These are phyloP conservation scores for Backusella circina DNA, from an alignment of 192 early-diverging fungal species.

Conservation along the genomic window DNA sequence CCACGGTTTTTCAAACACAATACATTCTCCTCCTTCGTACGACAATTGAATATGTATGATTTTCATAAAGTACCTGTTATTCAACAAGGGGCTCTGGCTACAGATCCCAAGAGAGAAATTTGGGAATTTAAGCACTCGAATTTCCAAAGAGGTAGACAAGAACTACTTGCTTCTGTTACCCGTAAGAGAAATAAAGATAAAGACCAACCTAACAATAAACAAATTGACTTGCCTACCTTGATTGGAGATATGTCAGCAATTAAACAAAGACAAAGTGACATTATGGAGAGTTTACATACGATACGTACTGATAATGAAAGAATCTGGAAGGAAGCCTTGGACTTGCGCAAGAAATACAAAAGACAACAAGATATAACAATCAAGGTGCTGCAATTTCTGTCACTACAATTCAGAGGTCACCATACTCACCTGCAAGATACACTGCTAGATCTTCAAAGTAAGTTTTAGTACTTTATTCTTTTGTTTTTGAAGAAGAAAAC, in stretches of 20 bases:
- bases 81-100: constrained; percentile 79
- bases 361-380: constrained; percentile 88
- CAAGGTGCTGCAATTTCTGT: constrained; percentile 90
- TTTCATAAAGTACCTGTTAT: constrained; percentile 96
- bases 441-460: not conserved
- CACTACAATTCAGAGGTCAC: constrained; percentile 27
- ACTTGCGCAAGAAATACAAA: constrained; percentile 70
- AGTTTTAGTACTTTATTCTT: not conserved
- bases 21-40: constrained; percentile 87
- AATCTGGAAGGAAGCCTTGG: constrained; percentile 79
- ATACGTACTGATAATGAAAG: constrained; percentile 87
- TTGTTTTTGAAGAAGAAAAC: not conserved
- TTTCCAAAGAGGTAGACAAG: constrained; percentile 86
- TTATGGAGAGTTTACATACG: constrained; percentile 80
- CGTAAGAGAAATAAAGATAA: constrained; percentile 67
- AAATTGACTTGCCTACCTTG: constrained; percentile 38
- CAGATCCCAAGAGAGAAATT: constrained; percentile 71
- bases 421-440: not conserved
- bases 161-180: constrained; percentile 80
- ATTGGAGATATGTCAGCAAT: constrained; percentile 81
- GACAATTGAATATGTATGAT: constrained; percentile 94
- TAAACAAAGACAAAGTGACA: constrained; percentile 85
- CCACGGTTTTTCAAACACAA: constrained; percentile 92
- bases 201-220: constrained; percentile 33
- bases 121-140: constrained; percentile 91